Evolutionary conservation across 495 filamentous ascomycete genomes (phyloP).

Genomic region (Margaritispora aquatica): DNA sequence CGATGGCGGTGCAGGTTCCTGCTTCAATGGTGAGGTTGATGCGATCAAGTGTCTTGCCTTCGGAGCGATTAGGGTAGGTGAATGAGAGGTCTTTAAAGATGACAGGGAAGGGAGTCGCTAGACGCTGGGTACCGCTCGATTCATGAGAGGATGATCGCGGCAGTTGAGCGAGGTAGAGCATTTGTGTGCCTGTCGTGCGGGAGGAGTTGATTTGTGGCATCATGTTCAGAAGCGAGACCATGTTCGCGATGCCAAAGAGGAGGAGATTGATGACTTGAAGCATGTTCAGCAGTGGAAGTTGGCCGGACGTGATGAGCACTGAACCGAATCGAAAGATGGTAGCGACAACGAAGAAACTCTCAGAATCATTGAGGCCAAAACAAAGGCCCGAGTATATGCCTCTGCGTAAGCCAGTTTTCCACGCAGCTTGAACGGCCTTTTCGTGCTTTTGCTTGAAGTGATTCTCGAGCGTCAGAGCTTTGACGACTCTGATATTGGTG

Average conservation of each 20-base stretch:
- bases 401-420: constrained; percentile 50
- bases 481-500: constrained; percentile 73
- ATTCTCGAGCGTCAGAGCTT: constrained; percentile 67
- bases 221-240: constrained; percentile 58
- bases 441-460: constrained; percentile 66
- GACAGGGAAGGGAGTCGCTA: constrained; percentile 53
- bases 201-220: constrained; percentile 77
- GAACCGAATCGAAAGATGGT: constrained; percentile 82
- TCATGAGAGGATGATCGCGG: constrained; percentile 57
- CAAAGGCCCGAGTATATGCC: constrained; percentile 61
- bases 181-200: constrained; percentile 61
- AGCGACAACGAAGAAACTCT: constrained; percentile 66
- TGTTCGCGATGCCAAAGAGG: constrained; percentile 71
- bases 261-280: constrained; percentile 76
- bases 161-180: constrained; percentile 66
- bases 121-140: constrained; percentile 35
- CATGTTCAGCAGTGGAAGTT: constrained; percentile 48
- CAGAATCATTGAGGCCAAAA: constrained; percentile 69
- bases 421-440: constrained; percentile 39
- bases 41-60: constrained; percentile 46
- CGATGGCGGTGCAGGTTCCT: constrained; percentile 64
- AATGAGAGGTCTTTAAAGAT: constrained; percentile 55
- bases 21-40: constrained; percentile 54
- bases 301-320: constrained; percentile 43
- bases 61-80: constrained; percentile 56